A percentile compares a stretch with the other conserved stretches of the same genome.
These are phyloP conservation scores for Globisporangium uncinulatum DNA, from an alignment of 352 stramenopile species.

Conservation along the genomic window DNA sequence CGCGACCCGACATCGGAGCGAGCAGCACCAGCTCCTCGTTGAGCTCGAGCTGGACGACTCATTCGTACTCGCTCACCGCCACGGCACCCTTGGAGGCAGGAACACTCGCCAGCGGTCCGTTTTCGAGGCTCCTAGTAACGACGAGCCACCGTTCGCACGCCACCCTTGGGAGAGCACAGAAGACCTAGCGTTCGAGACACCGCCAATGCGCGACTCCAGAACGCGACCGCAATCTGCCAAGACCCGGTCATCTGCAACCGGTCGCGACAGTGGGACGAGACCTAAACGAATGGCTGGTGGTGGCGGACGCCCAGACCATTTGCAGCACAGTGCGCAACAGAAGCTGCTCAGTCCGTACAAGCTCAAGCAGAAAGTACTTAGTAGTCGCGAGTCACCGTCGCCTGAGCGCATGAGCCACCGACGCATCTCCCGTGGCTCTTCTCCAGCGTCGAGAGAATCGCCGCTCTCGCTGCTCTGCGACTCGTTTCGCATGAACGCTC, in stretches of 20 bases:
- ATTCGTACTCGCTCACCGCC: constrained; percentile 12
- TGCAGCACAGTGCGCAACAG: constrained; percentile 8
- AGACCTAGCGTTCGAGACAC: background rate
- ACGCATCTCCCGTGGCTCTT: background rate
- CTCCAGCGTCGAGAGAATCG: background rate
- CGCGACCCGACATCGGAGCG: constrained; percentile 8
- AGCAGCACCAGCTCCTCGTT: constrained; percentile 47
- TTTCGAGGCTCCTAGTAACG: background rate
- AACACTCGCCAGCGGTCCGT: background rate
- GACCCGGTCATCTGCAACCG: background rate
- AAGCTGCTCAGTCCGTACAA: constrained; percentile 53
- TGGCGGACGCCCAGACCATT: background rate
- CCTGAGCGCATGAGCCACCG: background rate
- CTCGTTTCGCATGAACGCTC: constrained; percentile 44
- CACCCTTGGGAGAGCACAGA: background rate
- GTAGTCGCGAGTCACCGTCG: constrained; percentile 27
- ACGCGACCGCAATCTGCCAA: constrained; percentile 9
- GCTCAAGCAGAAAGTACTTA: constrained; percentile 55
- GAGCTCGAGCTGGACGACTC: constrained; percentile 64
- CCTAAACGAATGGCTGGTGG: background rate
- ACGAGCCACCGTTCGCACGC: background rate
- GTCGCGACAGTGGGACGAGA: background rate
- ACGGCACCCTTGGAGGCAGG: background rate
- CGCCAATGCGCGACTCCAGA: constrained; percentile 6
- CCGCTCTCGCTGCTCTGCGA: constrained; percentile 32